A percentile compares a stretch with the other conserved stretches of the same genome.
These are phyloP conservation scores for Chlorophyllum brunneum DNA, from an alignment of 768 basidiomycete species.

Conservation along the genomic window DNA sequence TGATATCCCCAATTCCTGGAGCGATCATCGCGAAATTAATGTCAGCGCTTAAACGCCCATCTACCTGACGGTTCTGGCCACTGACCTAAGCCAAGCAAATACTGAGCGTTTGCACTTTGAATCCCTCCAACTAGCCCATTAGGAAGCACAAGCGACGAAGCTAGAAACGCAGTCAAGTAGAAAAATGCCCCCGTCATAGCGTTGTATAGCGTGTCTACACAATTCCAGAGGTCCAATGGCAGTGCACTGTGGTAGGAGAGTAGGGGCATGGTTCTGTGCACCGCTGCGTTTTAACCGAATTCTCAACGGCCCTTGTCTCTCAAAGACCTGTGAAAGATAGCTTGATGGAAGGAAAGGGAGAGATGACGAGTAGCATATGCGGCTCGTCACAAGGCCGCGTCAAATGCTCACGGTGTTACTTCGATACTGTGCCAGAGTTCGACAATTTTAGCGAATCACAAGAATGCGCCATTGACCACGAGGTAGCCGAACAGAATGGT, in stretches of 20 bases:
- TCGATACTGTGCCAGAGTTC: neutral
- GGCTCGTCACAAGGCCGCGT: conserved; percentile 1
- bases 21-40: neutral
- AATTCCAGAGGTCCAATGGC: conserved; percentile 34
- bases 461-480: neutral
- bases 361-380: conserved; percentile 5
- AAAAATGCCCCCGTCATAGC: conserved; percentile 35
- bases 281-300: conserved; percentile 4
- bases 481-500: neutral
- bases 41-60: conserved; percentile 1
- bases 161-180: conserved; percentile 42
- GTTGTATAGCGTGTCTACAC: conserved; percentile 32
- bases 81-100: conserved; percentile 59
- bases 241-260: conserved; percentile 31
- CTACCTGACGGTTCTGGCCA: conserved; percentile 3
- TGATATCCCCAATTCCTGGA: conserved; percentile 68
- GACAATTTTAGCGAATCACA: neutral
- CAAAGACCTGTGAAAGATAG: conserved; percentile 1
- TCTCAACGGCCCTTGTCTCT: neutral
- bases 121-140: conserved; percentile 22
- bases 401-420: conserved; percentile 9
- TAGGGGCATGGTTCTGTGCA: conserved; percentile 25
- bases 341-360: neutral
- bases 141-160: conserved; percentile 27
- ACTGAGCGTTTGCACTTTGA: conserved; percentile 36